A percentile compares a stretch with the other conserved stretches of the same genome.
Evolutionary conservation across 805 yeast genomes (phyloP).

Genomic region (Yarrowia keelungensis): DNA sequence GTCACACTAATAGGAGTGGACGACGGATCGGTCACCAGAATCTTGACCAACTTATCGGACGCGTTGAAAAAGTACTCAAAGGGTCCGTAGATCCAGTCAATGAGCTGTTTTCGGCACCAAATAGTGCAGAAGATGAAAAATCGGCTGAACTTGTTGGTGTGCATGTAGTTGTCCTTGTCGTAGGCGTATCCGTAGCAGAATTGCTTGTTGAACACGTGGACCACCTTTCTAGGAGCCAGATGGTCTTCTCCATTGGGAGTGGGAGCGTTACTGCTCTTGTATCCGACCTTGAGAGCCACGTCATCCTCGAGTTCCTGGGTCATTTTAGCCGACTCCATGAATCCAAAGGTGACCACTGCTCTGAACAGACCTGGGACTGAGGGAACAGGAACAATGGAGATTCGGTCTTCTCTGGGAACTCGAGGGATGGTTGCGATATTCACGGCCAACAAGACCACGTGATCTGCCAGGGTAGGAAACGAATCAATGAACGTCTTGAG

Average conservation of each 20-base stretch:
- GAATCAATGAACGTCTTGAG: conserved; percentile 35
- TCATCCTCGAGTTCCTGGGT: conserved; percentile 35
- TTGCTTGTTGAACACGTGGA: conserved; percentile 35
- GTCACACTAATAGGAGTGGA: conserved; percentile 18
- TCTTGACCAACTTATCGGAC: conserved; percentile 25
- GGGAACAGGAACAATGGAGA: conserved; percentile 12
- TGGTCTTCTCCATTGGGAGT: neutral
- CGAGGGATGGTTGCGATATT: conserved; percentile 12
- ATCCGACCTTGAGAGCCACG: conserved; percentile 12
- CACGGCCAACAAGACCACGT: conserved; percentile 24
- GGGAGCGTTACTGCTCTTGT: conserved; percentile 1
- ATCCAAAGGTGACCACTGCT: conserved; percentile 26
- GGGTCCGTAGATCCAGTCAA: conserved; percentile 36
- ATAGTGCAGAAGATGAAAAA: conserved; percentile 9
- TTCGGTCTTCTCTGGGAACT: conserved; percentile 11
- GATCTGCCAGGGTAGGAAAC: conserved; percentile 27
- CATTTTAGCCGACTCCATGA: conserved; percentile 29
- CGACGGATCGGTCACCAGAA: conserved; percentile 15
- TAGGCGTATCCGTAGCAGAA: conserved; percentile 22
- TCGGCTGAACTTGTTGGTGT: neutral
- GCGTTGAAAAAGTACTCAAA: conserved; percentile 36
- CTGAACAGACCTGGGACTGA: conserved; percentile 22
- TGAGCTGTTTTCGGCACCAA: conserved; percentile 16
- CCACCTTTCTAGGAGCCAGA: conserved; percentile 19
- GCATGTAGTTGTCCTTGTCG: conserved; percentile 33